Base-by-base conservation (phyloP, 768 basidiomycete species). In the Auricularia heimuer region DNA sequence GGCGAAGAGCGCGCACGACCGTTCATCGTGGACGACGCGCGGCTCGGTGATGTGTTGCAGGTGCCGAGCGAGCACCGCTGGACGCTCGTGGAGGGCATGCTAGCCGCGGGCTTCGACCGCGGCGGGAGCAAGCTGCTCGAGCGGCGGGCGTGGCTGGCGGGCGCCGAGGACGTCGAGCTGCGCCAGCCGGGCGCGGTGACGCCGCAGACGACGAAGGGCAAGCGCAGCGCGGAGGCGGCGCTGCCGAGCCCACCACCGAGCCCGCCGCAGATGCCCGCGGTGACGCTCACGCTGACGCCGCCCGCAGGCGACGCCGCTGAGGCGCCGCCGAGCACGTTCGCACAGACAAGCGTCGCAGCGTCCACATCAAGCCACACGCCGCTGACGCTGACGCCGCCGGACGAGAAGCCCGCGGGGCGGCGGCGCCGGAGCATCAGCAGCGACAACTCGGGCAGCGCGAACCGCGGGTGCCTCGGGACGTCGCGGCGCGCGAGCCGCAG, bases 41-140 rank as follows among this genome's bases (percentile, higher is more conserved):
- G 71, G 24, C 70, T 76, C 35, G 67, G 68, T 3, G 69, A 71
- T 14, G 39, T 42, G 39, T 14, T 42, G 63, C 63, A 61, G 11
- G 68, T 54, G 62, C 61, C 56, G 51, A 67, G 63, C 44, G 64
- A 7, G 39, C 39, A 37, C n/a, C 72, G 73, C 47, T 77, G 73
- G 73, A 72, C 73, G 3, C 68, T 78, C 33, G 71, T 73, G 3
- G 77, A 78, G 62, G 63, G 73, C 54, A 65, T 78, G 1, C 69
- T 79, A 3, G 71, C 72, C 56, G 76, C 76, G 10, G 70, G 68
- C 4, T 73, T 79, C n/a, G 77, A 79, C 63, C 44, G 36, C 16
- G 62, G 36, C 18, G 37, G 12, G 16, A 14, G 21, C 24, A 66
- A 66, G 8, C 65, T 67, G 16, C 44, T 64, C 51, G 51, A 37